Evolutionary conservation across 2,329 filamentous ascomycete genomes (phyloP), one percentile per base, ranked within the genome.

Genomic region (Colletotrichum destructivum): DNA sequence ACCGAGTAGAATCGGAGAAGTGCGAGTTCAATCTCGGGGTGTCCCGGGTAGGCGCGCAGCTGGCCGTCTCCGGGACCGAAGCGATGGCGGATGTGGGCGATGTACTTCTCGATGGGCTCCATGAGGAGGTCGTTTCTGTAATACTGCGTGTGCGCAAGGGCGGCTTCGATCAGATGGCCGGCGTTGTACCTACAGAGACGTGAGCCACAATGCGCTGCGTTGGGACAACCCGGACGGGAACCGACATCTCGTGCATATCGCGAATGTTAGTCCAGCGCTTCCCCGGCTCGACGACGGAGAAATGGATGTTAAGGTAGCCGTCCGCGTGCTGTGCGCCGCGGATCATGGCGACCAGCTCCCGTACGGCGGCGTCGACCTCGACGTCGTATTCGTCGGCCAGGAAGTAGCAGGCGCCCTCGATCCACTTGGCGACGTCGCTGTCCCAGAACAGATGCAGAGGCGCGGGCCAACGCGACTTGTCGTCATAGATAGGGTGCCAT

Each of bases 301-400:
- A 91, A 75, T 91, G 89, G 8, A 90, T 86, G 75, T 91, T 91
- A 26, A 92, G 76, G 75, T 92, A 92, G 0, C 90, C 90, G 75
- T 92, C 90, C 1, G 81, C 78, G 64, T 88, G 85, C 79, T 91
- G 89, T 0, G 90, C 89, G 2, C 75, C 78, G 9, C 84, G 76
- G 13, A 91, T 90, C 85, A 89, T 90, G 0, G 83, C 81, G 0
- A 89, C 88, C n/a, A 91, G 77, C 66, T 91, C 87, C 40, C 85
- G 78, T 0, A 91, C 82, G 0, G 88, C 88, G 2, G 77, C 78
- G 65, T 88, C 84, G 63, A 90, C 79, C 54, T 86, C 82, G 0
- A 78, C 76, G 68, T 88, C 82, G 21, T 84, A 79, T 16, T 83
- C 73, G 55, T 82, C 78, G 38, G 75, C 76, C 11, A 89, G 79